Evolutionary conservation across 768 basidiomycete species (phyloP), one percentile per base, ranked within the genome.

Genomic region (Chalciporus sphaerocephalus): DNA sequence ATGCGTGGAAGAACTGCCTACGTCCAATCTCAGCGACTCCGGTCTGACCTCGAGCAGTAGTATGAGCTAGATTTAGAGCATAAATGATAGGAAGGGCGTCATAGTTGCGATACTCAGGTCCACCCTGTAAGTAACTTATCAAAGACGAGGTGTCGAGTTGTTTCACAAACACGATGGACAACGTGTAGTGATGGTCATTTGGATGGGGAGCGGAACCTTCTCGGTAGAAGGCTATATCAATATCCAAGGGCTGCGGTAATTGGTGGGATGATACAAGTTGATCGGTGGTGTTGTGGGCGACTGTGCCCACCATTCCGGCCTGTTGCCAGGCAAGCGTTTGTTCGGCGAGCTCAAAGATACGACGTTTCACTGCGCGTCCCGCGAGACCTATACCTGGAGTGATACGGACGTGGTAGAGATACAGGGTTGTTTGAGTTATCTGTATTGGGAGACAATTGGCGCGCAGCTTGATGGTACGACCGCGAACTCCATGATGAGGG

Each of bases 301-400:
- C 70, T 20, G 42, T 51, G 18, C 53, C 60, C 12, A 55, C 50
- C 59, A 75, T 58, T 2, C 65, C 65, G 18, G 66, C 67, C 8
- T 60, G 48, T 12, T 52, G 24, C 71, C 76, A 79, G 5, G 60
- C 69, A 10, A 43, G 44, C 4, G 65, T 65, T 33, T 57, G 40
- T 36, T 75, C 77, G 0, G 78, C 75, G 4, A 78, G 66, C 30
- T 67, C 52, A 40, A 74, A 75, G 21, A 80, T 69, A 5, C 74
- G 64, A 20, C 57, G 59, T 50, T 67, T 72, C 46, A 76, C 58
- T 27, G 13, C 10, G 27, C 11, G 27, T 3, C 27, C 2, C 13
- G 11, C 13, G 25, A 9, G 8, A 11, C 8, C 4, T 12, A 4
- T 7, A 27, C 9, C 27, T 27, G 1, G 27, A 11, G 2, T 27